A percentile compares a stretch with the other conserved stretches of the same genome.
These are phyloP conservation scores for Annulohypoxylon maeteangense DNA, from an alignment of 495 filamentous ascomycete genomes.

Conservation along the genomic window DNA sequence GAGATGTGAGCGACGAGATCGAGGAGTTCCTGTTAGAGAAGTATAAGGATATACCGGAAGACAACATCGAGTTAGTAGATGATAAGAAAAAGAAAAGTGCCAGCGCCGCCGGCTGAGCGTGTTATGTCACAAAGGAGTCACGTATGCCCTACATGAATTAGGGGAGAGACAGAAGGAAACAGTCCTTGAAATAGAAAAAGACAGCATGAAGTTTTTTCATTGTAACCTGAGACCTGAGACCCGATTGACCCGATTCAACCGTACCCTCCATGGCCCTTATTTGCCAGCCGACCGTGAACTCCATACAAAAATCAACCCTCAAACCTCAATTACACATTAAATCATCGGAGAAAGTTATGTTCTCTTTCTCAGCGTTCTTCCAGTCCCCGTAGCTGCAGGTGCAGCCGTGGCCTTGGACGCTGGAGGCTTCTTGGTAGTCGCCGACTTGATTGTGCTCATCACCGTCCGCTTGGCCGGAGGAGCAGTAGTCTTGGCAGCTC, in stretches of 20 bases:
- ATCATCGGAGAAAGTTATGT: slow-evolving; percentile 43
- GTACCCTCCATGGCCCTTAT: slow-evolving; percentile 5
- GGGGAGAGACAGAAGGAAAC: neutral
- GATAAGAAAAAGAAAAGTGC: slow-evolving; percentile 89
- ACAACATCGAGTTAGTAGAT: slow-evolving; percentile 93
- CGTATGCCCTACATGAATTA: neutral
- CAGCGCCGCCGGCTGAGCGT: slow-evolving; percentile 30
- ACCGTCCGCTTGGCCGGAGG: slow-evolving; percentile 52
- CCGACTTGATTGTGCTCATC: slow-evolving; percentile 56
- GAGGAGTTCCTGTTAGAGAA: slow-evolving; percentile 88
- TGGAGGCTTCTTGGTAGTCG: slow-evolving; percentile 54
- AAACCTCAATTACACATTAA: slow-evolving; percentile 29
- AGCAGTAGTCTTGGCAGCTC: slow-evolving; percentile 53
- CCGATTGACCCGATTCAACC: slow-evolving; percentile 16
- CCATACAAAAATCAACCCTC: slow-evolving; percentile 5
- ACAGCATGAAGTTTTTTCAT: slow-evolving; percentile 40
- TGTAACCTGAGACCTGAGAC: slow-evolving; percentile 25
- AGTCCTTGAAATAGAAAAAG: slow-evolving; percentile 24
- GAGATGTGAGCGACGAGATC: slow-evolving; percentile 95
- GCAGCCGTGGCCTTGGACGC: slow-evolving; percentile 47
- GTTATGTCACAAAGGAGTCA: slow-evolving; percentile 13
- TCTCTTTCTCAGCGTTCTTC: slow-evolving; percentile 63
- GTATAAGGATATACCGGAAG: slow-evolving; percentile 85
- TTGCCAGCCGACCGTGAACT: slow-evolving; percentile 23
- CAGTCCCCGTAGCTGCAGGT: slow-evolving; percentile 49